These are phyloP conservation scores for Claviceps sorghi DNA, from an alignment of 2,329 filamentous ascomycete species.

Conservation along the genomic window DNA sequence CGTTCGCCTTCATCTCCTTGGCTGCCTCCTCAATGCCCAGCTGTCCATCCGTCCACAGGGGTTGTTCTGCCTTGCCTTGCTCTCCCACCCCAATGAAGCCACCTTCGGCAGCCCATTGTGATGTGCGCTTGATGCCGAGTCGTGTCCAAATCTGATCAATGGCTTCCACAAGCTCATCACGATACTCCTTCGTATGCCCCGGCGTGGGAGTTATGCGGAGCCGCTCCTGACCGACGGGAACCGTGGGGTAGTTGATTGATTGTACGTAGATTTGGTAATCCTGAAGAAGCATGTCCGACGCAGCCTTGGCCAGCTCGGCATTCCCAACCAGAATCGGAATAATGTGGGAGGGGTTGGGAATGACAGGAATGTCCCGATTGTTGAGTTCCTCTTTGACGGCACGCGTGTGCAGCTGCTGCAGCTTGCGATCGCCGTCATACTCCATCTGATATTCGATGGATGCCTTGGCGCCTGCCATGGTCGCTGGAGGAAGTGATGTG, in stretches of 20 bases:
- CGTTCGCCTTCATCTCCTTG: slow-evolving; percentile 41
- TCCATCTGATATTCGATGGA: slow-evolving; percentile 89
- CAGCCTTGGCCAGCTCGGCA: slow-evolving; percentile 79
- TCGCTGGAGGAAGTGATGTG: slow-evolving; percentile 85
- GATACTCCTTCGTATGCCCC: slow-evolving; percentile 72
- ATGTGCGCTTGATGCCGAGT: slow-evolving; percentile 81
- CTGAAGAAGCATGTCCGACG: slow-evolving; percentile 79
- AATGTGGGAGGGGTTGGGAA: slow-evolving; percentile 95
- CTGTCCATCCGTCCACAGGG: slow-evolving; percentile 89
- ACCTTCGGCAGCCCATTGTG: slow-evolving; percentile 78
- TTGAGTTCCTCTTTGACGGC: slow-evolving; percentile 77
- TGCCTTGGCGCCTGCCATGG: slow-evolving; percentile 84
- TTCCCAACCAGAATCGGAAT: slow-evolving; percentile 88
- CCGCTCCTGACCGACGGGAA: slow-evolving; percentile 93
- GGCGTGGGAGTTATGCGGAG: slow-evolving; percentile 93
- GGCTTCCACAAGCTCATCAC: slow-evolving; percentile 70
- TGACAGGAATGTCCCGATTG: slow-evolving; percentile 78
- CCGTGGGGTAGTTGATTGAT: slow-evolving; percentile 97
- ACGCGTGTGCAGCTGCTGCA: slow-evolving; percentile 93
- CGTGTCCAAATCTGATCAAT: slow-evolving; percentile 80
- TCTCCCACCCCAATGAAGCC: slow-evolving; percentile 92
- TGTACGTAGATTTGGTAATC: slow-evolving; percentile 95
- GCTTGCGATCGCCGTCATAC: slow-evolving; percentile 70
- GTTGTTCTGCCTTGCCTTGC: slow-evolving; percentile 42
- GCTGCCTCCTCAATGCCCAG: slow-evolving; percentile 58